These are phyloP conservation scores for Rhododendron henanense DNA, from an alignment of 148 eudicot species.

Conservation along the genomic window DNA sequence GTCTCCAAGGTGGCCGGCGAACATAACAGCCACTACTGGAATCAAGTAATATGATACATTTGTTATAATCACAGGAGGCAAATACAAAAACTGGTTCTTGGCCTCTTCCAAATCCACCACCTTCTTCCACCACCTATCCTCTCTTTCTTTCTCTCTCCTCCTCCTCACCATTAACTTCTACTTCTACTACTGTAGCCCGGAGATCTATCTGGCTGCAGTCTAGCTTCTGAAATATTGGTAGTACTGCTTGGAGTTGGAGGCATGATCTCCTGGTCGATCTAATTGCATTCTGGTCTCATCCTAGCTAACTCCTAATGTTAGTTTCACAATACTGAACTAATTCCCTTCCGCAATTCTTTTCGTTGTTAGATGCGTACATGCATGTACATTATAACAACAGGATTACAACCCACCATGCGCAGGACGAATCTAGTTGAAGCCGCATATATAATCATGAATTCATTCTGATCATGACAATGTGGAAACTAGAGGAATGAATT, in stretches of 20 bases:
- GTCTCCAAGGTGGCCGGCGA: conserved; percentile 83
- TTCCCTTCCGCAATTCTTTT: neutral
- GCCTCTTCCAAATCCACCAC: conserved; percentile 53
- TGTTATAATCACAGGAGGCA: conserved; percentile 69
- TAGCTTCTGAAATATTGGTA: neutral
- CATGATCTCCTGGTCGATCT: neutral
- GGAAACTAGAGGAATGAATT: no score
- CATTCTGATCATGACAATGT: no score
- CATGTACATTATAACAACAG: no score
- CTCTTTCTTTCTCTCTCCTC: neutral
- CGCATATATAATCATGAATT: no score
- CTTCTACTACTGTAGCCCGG: neutral
- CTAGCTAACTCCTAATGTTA: no score
- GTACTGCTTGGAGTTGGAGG: neutral
- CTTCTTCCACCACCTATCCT: conserved; percentile 11
- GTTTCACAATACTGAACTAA: no score
- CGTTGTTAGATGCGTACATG: no score
- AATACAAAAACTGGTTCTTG: conserved; percentile 44
- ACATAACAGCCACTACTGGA: conserved; percentile 72
- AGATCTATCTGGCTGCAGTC: neutral
- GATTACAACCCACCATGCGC: no score
- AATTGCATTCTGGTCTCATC: no score
- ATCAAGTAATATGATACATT: conserved; percentile 56
- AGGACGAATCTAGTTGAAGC: no score
- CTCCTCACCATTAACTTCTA: neutral